Conservation (phyloP, 2,329 filamentous ascomycete genomes). For the Sporothrix dimorphospora region DNA sequence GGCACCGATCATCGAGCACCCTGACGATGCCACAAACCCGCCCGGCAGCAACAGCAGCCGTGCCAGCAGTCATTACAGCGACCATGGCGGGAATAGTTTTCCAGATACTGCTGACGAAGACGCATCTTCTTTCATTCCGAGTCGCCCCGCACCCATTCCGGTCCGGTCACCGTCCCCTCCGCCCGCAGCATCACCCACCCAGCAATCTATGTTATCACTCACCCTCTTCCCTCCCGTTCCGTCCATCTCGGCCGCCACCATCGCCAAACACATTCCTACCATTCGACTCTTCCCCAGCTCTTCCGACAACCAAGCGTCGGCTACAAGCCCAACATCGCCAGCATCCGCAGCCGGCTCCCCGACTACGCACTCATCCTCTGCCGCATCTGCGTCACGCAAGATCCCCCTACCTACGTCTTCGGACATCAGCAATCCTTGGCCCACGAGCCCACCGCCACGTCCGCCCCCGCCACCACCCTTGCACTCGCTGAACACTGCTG, state of each 20-base stretch:
- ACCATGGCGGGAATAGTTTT: neutral
- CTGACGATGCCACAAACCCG: slow-evolving; percentile 23
- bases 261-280: slow-evolving; percentile 25
- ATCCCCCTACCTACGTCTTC: neutral
- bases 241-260: neutral
- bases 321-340: neutral
- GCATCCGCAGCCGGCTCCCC: neutral
- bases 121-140: slow-evolving; percentile 19
- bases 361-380: neutral
- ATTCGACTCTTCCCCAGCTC: slow-evolving; percentile 31
- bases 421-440: slow-evolving; percentile 28
- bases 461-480: slow-evolving; percentile 26
- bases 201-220: neutral
- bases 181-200: neutral
- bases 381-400: neutral
- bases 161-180: neutral
- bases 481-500: neutral
- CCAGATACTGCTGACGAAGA: neutral
- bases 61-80: slow-evolving; percentile 19
- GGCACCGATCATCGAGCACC: slow-evolving; percentile 32
- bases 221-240: neutral
- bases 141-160: slow-evolving; percentile 20
- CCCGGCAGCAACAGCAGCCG: slow-evolving; percentile 11
- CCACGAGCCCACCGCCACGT: slow-evolving; percentile 9
- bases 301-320: neutral